Base-by-base conservation (phyloP, 768 basidiomycete species). In the Cubamyces sp. region DNA sequence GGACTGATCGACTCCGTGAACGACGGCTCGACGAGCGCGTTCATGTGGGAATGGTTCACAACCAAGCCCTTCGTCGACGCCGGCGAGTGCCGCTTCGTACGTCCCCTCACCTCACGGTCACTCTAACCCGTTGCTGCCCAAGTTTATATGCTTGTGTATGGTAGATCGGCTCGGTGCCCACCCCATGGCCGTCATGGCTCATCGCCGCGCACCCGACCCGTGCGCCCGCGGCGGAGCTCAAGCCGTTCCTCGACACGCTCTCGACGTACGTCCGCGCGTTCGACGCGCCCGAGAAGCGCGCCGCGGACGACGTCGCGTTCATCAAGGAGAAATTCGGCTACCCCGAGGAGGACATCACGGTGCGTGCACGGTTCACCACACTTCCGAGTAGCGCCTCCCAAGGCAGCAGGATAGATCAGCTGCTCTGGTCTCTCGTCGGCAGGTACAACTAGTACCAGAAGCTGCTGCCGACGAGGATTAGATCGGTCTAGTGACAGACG, bases 181-280 rank as follows among this genome's bases (percentile, higher is more conserved):
- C 96, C 0, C 96, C 96, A 0, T 99, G 96, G 96, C 92, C 95
- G 15, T 96, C 94, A 0, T 99, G 96, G 96, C 77, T 92, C 60
- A 92, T 98, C 69, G 96, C 92, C 25, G 93, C 93, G 8, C 90
- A 93, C 65, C 88, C 89, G 0, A 79, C 80, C 14, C 83, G 89
- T 16, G 85, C 88, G 28, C 73, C 84, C 4, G 62, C 82, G 0
- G 68, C 72, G 1, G 78, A 78, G 0, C 77, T 94, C 15, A 73
- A 74, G 18, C 53, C 73, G 3, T 97, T 97, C 77, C 77, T 98
- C 15, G 61, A 77, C 5, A 73, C 75, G 26, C 82, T 98, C 21
- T 84, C 90, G 5, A 74, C 68, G 5, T 86, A 87, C 69, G 90
- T 96, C 19, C 80, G 78, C 26, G 74, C 72, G 9, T 98, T 97